Evolutionary conservation across 2,329 filamentous ascomycete species (phyloP).

Genomic region (Madurella mycetomatis): DNA sequence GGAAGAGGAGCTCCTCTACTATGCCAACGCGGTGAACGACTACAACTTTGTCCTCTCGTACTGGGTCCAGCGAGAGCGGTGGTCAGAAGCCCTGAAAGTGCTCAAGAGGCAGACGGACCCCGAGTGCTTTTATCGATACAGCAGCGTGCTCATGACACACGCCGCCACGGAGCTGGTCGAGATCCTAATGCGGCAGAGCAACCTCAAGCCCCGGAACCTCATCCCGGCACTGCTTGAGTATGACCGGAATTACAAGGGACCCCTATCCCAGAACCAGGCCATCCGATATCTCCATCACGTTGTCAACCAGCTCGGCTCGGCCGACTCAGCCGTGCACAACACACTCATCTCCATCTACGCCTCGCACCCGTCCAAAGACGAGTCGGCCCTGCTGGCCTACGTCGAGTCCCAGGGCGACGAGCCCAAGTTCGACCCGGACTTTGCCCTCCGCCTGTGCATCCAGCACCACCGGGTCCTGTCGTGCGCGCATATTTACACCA

Average conservation of each 20-base stretch:
- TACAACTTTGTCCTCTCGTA: slow-evolving; percentile 94
- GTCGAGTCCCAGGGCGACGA: slow-evolving; percentile 86
- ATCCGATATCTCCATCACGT: slow-evolving; percentile 90
- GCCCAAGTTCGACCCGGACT: slow-evolving; percentile 88
- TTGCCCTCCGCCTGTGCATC: slow-evolving; percentile 91
- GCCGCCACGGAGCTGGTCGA: slow-evolving; percentile 84
- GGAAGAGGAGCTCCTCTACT: slow-evolving; percentile 88
- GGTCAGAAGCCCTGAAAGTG: slow-evolving; percentile 80
- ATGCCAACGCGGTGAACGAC: slow-evolving; percentile 82
- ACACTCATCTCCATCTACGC: slow-evolving; percentile 95
- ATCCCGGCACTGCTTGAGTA: slow-evolving; percentile 94
- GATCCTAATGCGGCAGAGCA: slow-evolving; percentile 85
- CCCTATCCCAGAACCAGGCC: slow-evolving; percentile 78
- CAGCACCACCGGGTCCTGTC: slow-evolving; percentile 89
- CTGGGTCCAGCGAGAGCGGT: slow-evolving; percentile 94
- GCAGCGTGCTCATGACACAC: slow-evolving; percentile 92
- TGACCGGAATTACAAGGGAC: slow-evolving; percentile 68
- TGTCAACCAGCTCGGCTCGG: slow-evolving; percentile 77
- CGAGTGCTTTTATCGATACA: slow-evolving; percentile 94
- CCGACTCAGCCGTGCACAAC: slow-evolving; percentile 88
- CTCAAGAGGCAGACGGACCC: slow-evolving; percentile 89
- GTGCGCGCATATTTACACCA: slow-evolving; percentile 95
- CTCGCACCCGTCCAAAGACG: slow-evolving; percentile 75
- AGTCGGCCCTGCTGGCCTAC: slow-evolving; percentile 80
- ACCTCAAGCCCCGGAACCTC: slow-evolving; percentile 78